These are phyloP conservation scores for Zygoascus hellenicus DNA, from an alignment of 1,139 yeast genomes.

Conservation along the genomic window DNA sequence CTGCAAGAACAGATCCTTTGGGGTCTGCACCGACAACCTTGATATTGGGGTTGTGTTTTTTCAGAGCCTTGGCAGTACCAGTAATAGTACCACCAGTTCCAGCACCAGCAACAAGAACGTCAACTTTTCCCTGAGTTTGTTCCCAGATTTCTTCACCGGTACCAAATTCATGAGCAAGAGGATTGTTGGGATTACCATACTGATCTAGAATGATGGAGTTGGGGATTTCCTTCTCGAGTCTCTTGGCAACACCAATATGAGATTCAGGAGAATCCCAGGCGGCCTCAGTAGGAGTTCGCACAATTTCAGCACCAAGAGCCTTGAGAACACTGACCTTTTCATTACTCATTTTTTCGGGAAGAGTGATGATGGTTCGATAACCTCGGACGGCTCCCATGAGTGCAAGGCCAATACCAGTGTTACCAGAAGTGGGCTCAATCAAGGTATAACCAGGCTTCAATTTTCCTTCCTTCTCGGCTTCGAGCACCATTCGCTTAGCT, in stretches of 20 bases:
- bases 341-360: constrained; percentile 90
- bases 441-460: constrained; percentile 82
- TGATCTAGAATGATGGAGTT: constrained; percentile 83
- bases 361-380: constrained; percentile 78
- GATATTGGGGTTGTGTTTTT: constrained; percentile 61
- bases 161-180: constrained; percentile 77
- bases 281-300: constrained; percentile 89
- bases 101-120: constrained; percentile 82
- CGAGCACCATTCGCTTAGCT: constrained; percentile 61
- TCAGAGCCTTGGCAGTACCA: constrained; percentile 73
- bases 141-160: constrained; percentile 86
- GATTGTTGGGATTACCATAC: constrained; percentile 73
- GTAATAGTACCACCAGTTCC: constrained; percentile 85
- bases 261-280: constrained; percentile 93
- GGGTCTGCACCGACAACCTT: constrained; percentile 80
- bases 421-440: constrained; percentile 85
- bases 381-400: constrained; percentile 83
- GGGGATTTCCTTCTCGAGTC: constrained; percentile 77
- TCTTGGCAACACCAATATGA: constrained; percentile 83
- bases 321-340: constrained; percentile 85
- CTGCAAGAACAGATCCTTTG: constrained; percentile 77
- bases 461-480: constrained; percentile 73
- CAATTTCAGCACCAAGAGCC: constrained; percentile 87
- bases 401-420: constrained; percentile 77
- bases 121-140: constrained; percentile 67